Percentiles rank a stretch among this genome's conserved stretches.
These are phyloP conservation scores for Boechera retrofracta DNA, from an alignment of 345 rosid species.

Conservation along the genomic window DNA sequence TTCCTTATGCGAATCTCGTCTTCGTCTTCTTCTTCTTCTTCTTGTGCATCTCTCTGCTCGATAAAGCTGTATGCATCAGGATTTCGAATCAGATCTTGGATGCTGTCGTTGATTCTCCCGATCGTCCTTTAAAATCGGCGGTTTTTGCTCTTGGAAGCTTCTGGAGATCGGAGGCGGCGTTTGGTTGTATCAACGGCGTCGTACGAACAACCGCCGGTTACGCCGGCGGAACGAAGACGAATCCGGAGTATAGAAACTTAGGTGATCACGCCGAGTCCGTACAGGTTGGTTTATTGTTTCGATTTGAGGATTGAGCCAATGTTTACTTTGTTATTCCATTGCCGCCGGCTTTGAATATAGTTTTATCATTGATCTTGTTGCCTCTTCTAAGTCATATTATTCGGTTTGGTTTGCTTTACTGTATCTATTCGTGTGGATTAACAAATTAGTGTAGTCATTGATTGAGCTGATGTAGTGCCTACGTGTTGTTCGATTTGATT, in stretches of 20 bases:
- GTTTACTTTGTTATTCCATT: constrained; percentile 1
- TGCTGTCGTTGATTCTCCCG: constrained; percentile 44
- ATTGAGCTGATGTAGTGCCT: not conserved
- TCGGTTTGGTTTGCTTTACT: not conserved
- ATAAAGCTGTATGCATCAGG: constrained; percentile 58
- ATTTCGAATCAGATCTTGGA: constrained; percentile 60
- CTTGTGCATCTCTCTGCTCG: constrained; percentile 40
- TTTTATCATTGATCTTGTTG: constrained; percentile 2
- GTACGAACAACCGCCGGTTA: constrained; percentile 76
- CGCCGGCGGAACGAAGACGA: constrained; percentile 74
- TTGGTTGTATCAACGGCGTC: constrained; percentile 87
- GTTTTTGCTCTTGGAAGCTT: constrained; percentile 92
- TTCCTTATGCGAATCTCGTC: constrained; percentile 13
- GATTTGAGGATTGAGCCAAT: not conserved
- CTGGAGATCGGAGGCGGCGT: constrained; percentile 95
- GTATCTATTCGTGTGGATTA: not conserved
- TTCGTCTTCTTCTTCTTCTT: constrained; percentile 43
- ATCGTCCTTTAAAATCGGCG: constrained; percentile 57
- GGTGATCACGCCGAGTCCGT: constrained; percentile 91
- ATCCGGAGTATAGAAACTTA: constrained; percentile 78
- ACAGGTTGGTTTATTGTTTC: constrained; percentile 53
- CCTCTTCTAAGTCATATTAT: not conserved
- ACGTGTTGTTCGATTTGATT: constrained; percentile 13
- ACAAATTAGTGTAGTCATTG: not conserved
- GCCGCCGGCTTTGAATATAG: not conserved